Conservation (phyloP, 1,284 basidiomycete species). For the Porodaedalea pini region DNA sequence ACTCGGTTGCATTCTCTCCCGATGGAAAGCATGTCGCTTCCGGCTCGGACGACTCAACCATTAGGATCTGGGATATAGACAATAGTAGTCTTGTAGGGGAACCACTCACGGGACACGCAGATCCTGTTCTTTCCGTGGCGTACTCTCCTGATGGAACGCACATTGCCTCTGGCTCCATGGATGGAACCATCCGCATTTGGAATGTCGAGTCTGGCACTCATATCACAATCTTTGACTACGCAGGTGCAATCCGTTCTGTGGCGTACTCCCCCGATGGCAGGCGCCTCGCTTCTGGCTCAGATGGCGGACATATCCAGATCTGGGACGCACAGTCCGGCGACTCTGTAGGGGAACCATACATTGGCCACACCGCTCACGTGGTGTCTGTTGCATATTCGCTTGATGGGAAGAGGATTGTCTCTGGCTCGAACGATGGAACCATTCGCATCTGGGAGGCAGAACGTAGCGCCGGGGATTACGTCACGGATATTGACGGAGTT, state of each 20-base stretch:
- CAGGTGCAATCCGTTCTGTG: slow-evolving; percentile 19
- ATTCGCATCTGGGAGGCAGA: slow-evolving; percentile 8
- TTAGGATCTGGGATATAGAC: slow-evolving; percentile 11
- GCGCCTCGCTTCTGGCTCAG: slow-evolving; percentile 22
- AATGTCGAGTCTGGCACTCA: slow-evolving; percentile 8
- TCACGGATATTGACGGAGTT: neutral
- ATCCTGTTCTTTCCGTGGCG: neutral
- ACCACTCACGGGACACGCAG: slow-evolving; percentile 3
- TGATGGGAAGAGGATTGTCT: slow-evolving; percentile 12
- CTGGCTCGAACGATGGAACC: slow-evolving; percentile 6
- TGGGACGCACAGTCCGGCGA: slow-evolving; percentile 22
- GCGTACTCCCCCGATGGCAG: slow-evolving; percentile 22
- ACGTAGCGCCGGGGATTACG: neutral
- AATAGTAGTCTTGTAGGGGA: neutral
- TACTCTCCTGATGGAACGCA: slow-evolving; percentile 1
- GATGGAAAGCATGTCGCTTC: slow-evolving; percentile 9
- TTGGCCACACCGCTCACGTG: slow-evolving; percentile 18
- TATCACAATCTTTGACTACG: neutral
- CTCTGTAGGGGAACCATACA: slow-evolving; percentile 5
- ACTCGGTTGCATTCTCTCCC: slow-evolving; percentile 5
- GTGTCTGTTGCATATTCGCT: slow-evolving; percentile 15
- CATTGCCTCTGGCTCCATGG: slow-evolving; percentile 4
- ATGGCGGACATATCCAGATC: slow-evolving; percentile 15
- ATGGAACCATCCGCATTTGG: slow-evolving; percentile 13
- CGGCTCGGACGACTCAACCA: slow-evolving; percentile 2